These are phyloP conservation scores for Metschnikowia baotianmanensis DNA, from an alignment of 805 yeast genomes.

Conservation along the genomic window DNA sequence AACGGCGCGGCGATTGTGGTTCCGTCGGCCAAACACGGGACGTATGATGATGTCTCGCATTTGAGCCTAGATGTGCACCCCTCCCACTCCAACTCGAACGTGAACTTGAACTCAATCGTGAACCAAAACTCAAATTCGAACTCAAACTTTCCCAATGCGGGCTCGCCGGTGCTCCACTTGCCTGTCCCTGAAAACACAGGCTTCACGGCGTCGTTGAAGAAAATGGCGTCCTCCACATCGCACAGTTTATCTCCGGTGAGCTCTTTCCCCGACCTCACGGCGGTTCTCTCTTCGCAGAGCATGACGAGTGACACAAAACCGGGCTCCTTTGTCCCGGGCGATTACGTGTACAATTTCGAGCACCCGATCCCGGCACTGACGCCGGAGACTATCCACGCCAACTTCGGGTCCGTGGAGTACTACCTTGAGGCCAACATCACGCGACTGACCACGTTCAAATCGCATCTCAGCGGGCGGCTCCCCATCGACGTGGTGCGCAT, in stretches of 20 bases:
- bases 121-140: too few relatives aligned
- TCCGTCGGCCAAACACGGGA: slow-evolving; percentile 4
- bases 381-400: slow-evolving; percentile 76
- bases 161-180: too few relatives aligned
- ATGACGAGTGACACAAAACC: slow-evolving; percentile 14
- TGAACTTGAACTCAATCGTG: too few relatives aligned
- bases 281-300: slow-evolving; percentile 24
- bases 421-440: slow-evolving; percentile 65
- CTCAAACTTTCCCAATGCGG: too few relatives aligned
- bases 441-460: slow-evolving; percentile 82
- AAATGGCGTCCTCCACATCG: slow-evolving; percentile 25
- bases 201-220: slow-evolving; percentile 25
- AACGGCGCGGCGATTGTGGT: slow-evolving; percentile 49
- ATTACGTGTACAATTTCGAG: slow-evolving; percentile 89
- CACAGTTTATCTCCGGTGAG: slow-evolving; percentile 22
- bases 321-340: slow-evolving; percentile 71
- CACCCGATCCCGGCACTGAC: slow-evolving; percentile 76
- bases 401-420: slow-evolving; percentile 80
- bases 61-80: slow-evolving; percentile 35
- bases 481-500: slow-evolving; percentile 71
- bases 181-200: slow-evolving; percentile 2
- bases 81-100: too few relatives aligned
- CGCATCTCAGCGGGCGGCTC: slow-evolving; percentile 61
- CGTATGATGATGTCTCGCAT: slow-evolving; percentile 33
- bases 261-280: slow-evolving; percentile 24